Conservation (phyloP, 208 protist species). For the Trypanosoma caninum region DNA sequence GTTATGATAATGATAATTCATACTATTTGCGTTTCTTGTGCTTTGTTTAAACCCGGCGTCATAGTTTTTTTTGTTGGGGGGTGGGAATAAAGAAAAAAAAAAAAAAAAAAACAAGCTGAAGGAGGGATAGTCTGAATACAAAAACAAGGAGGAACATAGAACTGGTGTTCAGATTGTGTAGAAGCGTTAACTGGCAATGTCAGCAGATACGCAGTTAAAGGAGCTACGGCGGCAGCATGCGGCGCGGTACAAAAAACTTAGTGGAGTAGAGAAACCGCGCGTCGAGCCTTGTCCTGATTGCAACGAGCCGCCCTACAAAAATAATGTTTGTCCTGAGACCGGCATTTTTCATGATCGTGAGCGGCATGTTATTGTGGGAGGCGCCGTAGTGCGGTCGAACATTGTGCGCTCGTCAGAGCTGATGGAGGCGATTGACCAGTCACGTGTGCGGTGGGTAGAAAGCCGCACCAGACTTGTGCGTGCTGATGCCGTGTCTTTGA, state of each 20-base stretch:
- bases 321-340: slow-evolving; percentile 59
- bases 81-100: not conserved
- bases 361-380: slow-evolving; percentile 59
- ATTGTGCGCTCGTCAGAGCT: slow-evolving; percentile 49
- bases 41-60: not conserved
- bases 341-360: slow-evolving; percentile 73
- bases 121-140: not conserved
- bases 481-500: slow-evolving; percentile 64
- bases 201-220: slow-evolving; percentile 20
- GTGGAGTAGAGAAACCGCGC: slow-evolving; percentile 30
- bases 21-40: not conserved
- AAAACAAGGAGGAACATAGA: too few relatives aligned
- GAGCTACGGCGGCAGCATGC: slow-evolving; percentile 36
- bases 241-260: slow-evolving; percentile 25
- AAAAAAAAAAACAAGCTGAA: not conserved
- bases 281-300: slow-evolving; percentile 58
- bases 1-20: not conserved
- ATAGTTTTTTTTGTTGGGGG: not conserved
- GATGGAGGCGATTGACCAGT: slow-evolving; percentile 74
- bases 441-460: slow-evolving; percentile 72
- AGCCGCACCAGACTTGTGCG: slow-evolving; percentile 70
- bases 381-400: slow-evolving; percentile 47
- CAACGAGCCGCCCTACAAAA: slow-evolving; percentile 42
- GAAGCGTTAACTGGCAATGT: slow-evolving; percentile 12
- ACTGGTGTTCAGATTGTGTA: too few relatives aligned